Base-by-base conservation (phyloP, 106 monocot species). In the Triglochin maritima region DNA sequence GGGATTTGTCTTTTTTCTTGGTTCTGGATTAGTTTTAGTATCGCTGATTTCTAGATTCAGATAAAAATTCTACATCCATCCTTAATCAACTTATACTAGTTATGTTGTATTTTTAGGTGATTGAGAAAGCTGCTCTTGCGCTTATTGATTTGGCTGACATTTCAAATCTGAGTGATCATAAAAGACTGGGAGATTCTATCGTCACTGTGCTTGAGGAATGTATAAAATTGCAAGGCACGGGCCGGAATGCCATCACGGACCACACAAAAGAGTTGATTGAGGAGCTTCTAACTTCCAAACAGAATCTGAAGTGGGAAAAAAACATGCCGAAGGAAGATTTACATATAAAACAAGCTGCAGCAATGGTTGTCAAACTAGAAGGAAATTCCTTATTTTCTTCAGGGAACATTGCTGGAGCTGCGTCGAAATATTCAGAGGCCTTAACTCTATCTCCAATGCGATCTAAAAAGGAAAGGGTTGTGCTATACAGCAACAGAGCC, bases 321-420 rank as follows among this genome's bases (percentile, higher is more conserved):
- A 82, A 54, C 60, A 80, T 89, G 81, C 83, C 84, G 4, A 96
- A 91, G 73, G 89, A 89, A 69, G 93, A 93, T 65, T 84, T 93
- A 10, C 86, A 84, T 50, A 86, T 89, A 60, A 89, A 93, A 73
- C 86, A 93, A 50, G 89, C 86, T 9, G 89, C 89, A 11, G 81
- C 89, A 43, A 64, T 93, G 49, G 86, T 93, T 57, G 80, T 89
- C 56, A 93, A 89, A 68, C 78, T 93, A 10, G 93, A 93, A 84
- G 93, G 93, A 2, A 93, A 93, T 69, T 89, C 93, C 51, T 74
- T 89, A 15, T 93, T 93, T 59, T 89, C 93, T 60, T 86, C 93
- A 7, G 93, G 89, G 60, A 76, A 86, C 69, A 93, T 86, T 56
- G 69, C 78, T 46, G 93, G 79, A 56, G 93, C 93, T 64, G 84